phyloP scores from a whole-genome alignment of 208 protist genomes.

The Trichomonas vaginalis region DNA sequence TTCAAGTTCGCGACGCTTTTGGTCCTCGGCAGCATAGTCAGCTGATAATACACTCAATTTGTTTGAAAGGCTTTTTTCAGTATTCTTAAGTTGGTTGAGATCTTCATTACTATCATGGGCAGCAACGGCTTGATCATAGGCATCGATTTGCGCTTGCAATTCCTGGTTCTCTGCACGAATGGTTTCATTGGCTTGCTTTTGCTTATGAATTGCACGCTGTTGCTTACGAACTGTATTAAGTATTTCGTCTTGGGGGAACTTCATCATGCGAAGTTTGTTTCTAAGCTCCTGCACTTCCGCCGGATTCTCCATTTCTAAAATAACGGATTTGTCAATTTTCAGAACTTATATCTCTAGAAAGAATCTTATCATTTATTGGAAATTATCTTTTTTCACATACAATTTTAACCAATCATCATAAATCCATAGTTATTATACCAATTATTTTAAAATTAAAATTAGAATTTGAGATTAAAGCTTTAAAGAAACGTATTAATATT shows the following conservation, averaged over 20 bases:
- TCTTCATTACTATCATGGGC: not conserved
- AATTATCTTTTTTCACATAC: no score
- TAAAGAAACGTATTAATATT: no score
- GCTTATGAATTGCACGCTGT: not conserved
- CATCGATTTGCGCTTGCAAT: not conserved
- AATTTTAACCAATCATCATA: no score
- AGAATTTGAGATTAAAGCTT: no score
- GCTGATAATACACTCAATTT: not conserved
- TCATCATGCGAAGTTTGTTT: conserved; percentile 15
- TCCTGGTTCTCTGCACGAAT: not conserved
- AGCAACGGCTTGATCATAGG: not conserved
- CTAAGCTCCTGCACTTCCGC: conserved; percentile 7
- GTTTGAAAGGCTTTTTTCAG: not conserved
- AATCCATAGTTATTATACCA: no score
- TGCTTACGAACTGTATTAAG: not conserved
- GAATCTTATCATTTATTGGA: no score
- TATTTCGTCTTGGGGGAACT: not conserved
- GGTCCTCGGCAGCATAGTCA: not conserved
- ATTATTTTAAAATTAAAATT: no score
- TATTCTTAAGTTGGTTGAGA: not conserved
- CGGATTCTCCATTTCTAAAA: not conserved
- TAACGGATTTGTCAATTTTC: not conserved
- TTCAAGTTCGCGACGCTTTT: not conserved
- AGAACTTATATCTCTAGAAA: no score
- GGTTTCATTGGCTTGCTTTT: conserved; percentile 5